These are phyloP conservation scores for Lomentospora prolificans DNA, from an alignment of 2,329 filamentous ascomycete genomes.

Conservation along the genomic window DNA sequence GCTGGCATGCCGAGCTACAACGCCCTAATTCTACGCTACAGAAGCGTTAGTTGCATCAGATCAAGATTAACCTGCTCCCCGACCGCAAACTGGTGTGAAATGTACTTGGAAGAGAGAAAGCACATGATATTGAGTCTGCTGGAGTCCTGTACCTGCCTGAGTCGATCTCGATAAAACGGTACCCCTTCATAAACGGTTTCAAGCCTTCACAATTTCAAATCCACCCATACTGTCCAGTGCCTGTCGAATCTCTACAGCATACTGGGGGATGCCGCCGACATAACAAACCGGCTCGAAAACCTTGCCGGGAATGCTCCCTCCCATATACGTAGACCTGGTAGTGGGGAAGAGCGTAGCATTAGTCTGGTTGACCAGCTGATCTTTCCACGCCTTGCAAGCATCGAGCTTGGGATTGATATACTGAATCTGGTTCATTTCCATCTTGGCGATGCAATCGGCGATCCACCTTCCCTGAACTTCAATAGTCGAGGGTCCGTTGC, in stretches of 20 bases:
- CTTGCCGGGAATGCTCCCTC: conserved; percentile 44
- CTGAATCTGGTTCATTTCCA: conserved; percentile 33
- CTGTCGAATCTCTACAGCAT: conserved; percentile 21
- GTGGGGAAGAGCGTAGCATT: conserved; percentile 38
- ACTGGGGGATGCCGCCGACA: conserved; percentile 27
- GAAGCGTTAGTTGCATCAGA: no score
- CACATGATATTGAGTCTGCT: neutral
- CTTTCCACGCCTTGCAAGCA: conserved; percentile 37
- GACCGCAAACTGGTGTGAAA: no score
- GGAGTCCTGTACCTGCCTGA: neutral
- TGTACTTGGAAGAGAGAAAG: no score
- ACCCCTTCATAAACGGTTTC: neutral
- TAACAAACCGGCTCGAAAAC: conserved; percentile 40
- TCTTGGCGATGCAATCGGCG: conserved; percentile 36
- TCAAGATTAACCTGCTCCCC: no score
- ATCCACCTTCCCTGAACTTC: conserved; percentile 50
- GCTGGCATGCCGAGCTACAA: no score
- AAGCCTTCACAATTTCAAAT: conserved; percentile 19
- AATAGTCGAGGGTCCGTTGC: conserved; percentile 44
- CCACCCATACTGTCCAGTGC: conserved; percentile 25
- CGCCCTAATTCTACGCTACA: no score
- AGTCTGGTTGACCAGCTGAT: conserved; percentile 34
- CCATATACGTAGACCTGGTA: conserved; percentile 44
- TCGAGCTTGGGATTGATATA: conserved; percentile 39
- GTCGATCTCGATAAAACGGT: neutral